phyloP scores from a whole-genome alignment of 179 eudicot genomes.

The Beta corolliflora region DNA sequence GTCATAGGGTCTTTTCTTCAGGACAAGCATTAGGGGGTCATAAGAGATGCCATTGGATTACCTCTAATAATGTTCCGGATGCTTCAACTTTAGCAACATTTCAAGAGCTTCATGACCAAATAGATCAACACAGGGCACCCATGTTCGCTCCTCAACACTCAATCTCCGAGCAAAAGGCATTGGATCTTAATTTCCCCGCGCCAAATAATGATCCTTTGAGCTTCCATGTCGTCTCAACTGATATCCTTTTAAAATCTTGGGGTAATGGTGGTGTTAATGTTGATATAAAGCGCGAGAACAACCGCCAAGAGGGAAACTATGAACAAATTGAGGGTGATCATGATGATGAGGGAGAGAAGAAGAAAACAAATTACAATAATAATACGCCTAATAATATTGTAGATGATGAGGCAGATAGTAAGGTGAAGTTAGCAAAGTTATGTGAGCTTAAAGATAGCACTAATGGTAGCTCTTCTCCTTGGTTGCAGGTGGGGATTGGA shows the following conservation, averaged over 20 bases:
- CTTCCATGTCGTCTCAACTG: slow-evolving; percentile 60
- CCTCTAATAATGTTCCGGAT: slow-evolving; percentile 54
- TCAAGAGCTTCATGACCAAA: slow-evolving; percentile 36
- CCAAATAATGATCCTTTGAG: slow-evolving; percentile 47
- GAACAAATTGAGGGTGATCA: slow-evolving; percentile 12
- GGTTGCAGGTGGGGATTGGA: slow-evolving; percentile 89
- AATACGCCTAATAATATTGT: slow-evolving; percentile 15
- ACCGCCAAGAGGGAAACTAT: slow-evolving; percentile 4
- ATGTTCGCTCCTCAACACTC: slow-evolving; percentile 23
- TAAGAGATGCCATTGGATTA: slow-evolving; percentile 93
- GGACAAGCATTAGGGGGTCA: slow-evolving; percentile 98
- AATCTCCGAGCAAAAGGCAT: slow-evolving; percentile 26
- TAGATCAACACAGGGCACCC: slow-evolving; percentile 9
- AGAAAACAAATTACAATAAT: slow-evolving; percentile 1
- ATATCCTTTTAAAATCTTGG: slow-evolving; percentile 57
- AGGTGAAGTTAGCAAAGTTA: slow-evolving; percentile 61
- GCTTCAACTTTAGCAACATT: slow-evolving; percentile 45
- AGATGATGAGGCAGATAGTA: slow-evolving; percentile 83
- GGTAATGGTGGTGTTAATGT: slow-evolving; percentile 23
- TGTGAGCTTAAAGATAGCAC: slow-evolving; percentile 60
- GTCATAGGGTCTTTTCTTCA: slow-evolving; percentile 70
- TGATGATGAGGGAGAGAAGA: neutral
- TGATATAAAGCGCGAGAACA: slow-evolving; percentile 23
- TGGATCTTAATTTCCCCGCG: slow-evolving; percentile 68
- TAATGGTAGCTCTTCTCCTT: slow-evolving; percentile 50